These are phyloP conservation scores for Hippophae gyantsensis DNA, from an alignment of 306 rosid genomes.

Conservation along the genomic window DNA sequence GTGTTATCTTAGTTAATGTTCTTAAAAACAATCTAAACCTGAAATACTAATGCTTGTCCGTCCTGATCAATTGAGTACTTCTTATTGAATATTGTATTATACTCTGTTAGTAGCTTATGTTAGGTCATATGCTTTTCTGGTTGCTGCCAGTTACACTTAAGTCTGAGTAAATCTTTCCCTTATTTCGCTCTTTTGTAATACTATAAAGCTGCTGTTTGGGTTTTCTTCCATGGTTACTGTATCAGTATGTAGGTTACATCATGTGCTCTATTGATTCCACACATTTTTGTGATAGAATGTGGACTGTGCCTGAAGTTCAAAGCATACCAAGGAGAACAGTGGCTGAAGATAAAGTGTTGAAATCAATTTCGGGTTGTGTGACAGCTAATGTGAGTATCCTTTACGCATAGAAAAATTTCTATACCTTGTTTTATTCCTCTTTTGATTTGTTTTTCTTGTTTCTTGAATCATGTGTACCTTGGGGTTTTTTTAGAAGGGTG, in stretches of 20 bases:
- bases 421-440: background rate
- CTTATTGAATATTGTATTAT: background rate
- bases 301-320: constrained; percentile 39
- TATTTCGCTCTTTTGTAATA: no score
- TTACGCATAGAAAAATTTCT: background rate
- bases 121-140: no score
- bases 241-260: no score
- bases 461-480: background rate
- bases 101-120: no score
- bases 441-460: background rate
- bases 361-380: constrained; percentile 33
- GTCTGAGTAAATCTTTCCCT: no score
- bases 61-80: background rate
- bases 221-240: no score
- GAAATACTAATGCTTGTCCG: background rate
- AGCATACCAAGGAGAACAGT: constrained; percentile 24
- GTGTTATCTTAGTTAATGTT: background rate
- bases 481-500: constrained; percentile 24
- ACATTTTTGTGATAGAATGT: constrained; percentile 22
- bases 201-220: no score
- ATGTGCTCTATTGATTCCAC: background rate
- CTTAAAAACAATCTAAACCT: background rate
- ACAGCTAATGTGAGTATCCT: constrained; percentile 26
- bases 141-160: no score
- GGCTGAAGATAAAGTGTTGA: constrained; percentile 22